Evolutionary conservation across 371 early-diverging fungal genomes (phyloP).

Genomic region (Amoeboradix gromovi): DNA sequence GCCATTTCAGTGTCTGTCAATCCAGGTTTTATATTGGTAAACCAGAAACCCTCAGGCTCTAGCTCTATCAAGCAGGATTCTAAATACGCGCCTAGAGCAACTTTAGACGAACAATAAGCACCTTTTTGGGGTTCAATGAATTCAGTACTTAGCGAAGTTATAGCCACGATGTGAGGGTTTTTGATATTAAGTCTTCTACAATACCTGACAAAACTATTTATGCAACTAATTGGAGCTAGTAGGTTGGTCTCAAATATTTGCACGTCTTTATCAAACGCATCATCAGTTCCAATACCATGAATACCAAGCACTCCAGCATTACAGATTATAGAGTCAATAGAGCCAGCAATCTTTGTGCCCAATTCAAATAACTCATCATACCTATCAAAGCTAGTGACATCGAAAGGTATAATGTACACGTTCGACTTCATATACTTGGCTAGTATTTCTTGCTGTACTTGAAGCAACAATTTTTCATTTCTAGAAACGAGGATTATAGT

Average conservation of each 20-base stretch:
- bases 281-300: not conserved
- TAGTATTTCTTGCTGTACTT: not conserved
- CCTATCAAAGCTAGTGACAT: not conserved
- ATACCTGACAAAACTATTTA: not conserved
- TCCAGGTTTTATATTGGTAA: not conserved
- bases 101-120: not conserved
- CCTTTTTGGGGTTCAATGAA: not conserved
- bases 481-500: not conserved
- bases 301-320: not conserved
- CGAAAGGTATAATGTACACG: not conserved
- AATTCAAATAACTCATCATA: not conserved
- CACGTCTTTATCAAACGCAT: not conserved
- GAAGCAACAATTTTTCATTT: not conserved
- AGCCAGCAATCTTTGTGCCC: not conserved
- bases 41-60: not conserved
- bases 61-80: not conserved
- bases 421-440: not conserved
- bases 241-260: not conserved
- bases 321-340: not conserved
- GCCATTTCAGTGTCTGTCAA: not conserved
- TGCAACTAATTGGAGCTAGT: not conserved
- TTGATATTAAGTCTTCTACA: not conserved
- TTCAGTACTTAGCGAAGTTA: not conserved
- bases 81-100: not conserved
- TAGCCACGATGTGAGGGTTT: not conserved